Base-by-base conservation (phyloP, 305 asterid species). In the Fraxinus dipetala region DNA sequence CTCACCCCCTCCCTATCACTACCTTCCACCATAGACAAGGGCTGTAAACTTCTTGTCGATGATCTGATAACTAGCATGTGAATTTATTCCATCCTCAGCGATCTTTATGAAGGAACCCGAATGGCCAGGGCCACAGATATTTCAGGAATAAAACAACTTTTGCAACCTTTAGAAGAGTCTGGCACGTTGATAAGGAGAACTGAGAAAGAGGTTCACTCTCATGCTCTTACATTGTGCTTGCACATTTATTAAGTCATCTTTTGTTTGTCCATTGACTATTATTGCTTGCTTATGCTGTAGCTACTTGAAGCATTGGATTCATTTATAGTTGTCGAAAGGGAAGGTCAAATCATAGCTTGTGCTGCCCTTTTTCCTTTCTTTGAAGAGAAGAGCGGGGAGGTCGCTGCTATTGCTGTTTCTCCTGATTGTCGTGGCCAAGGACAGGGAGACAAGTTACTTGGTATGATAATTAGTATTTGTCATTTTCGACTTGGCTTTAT, bases 401-500 rank as follows among this genome's bases (percentile, higher is more conserved):
- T 96, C 79, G 98, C 99, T 87, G 95, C 98, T 76, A 91, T 94
- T 84, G 98, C 97, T 79, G 99, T 96, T 87, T 94, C 97, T 85
- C 96, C 98, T 30, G 99, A 94, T 61, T 94, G 99, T 70, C 99
- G 99, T 43, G 98, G 98, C 36, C 96, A 93, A 84, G 99, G 99
- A 75, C 99, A 93, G 78, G 99, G 99, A 85, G 98, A 96, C 91
- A 96, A 92, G 83, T 89, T 96, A 86, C 98, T 94, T 5, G 98
- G 99, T 94, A 94, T 81, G 84, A 67, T 30, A 61, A 18, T 20
- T 22, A 67, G 36, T 14, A 28, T 67, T 11, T 28, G 38, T 67
- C n/a, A 13, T 26, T 67, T 67, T 67, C 5, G 10, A 26, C 38
- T 67, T 5, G 31, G 10, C 72, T 63, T 63, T 2, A 34, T 61